Evolutionary conservation across 768 basidiomycete genomes (phyloP), one percentile per base, ranked within the genome.

Genomic region (Tylopilus vinaceipallidus): DNA sequence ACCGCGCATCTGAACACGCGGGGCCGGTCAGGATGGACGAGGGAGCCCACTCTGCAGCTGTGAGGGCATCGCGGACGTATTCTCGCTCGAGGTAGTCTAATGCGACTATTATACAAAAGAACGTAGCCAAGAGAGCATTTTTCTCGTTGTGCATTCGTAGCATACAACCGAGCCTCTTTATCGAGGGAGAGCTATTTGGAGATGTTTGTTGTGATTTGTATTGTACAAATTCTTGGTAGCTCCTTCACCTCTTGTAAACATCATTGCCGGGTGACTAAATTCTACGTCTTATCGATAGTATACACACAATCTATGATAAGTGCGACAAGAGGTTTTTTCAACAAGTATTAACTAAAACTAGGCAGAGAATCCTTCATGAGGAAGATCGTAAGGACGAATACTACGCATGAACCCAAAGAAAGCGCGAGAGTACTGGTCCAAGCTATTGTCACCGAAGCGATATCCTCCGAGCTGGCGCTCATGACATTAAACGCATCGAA

Each of bases 81-180:
- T 94, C 95, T 35, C 93, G 79, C 67, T 99, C 95, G 20, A 98
- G 85, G 64, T 95, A 98, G 61, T 98, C 94, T 11, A 99, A 74
- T 3, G 88, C 82, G 39, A 95, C 87, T 50, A 97, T 82, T 60
- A 99, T 90, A 8, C 91, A 89, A 60, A 88, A 99, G 6, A 99
- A 75, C 4, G 92, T 98, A 0, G 91, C 88, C 16, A 94, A 88
- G 85, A 62, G 88, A 93, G 60, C 86, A 87, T 61, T 84, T 85
- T 65, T 98, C 97, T 42, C 95, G 76, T 61, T 97, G 93, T 7
- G 88, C 78, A 62, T 95, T 95, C 24, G 82, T 91, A 13, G 79
- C 83, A 73, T 91, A 91, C 12, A 97, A 74, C 29, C 95, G 81
- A 8, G 87, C 93, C 66, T 98, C 95, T 77, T 97, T 93, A 64